Base-by-base conservation (phyloP, 202 grass and related monocot genomes). In the Panicum hallii region DNA sequence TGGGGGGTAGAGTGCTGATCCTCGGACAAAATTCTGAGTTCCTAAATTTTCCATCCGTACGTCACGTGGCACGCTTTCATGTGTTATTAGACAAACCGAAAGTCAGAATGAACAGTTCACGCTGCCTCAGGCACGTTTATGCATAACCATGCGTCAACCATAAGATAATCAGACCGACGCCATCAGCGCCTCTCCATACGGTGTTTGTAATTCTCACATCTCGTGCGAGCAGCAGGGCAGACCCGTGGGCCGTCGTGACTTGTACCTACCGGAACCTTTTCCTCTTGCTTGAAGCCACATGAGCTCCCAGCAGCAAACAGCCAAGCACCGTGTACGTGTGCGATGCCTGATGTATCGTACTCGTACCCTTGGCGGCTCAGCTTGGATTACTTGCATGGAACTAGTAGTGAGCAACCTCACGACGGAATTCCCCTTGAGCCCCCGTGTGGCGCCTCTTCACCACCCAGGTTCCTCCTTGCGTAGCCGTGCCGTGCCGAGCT, bases 241-340 rank as follows among this genome's bases (percentile, higher is more conserved):
- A 67, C 26, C 26, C 26, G 26, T 26, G 26, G 26, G 26, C 26
- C 26, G 26, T 26, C 26, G 26, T 26, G 8, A 17, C 11, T 9
- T 64, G 41, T 20, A 47, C 42, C 60, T 43, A 47, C 70, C 49
- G 7, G 58, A 38, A 38, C 1, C 52, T 43, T 47, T 56, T 48
- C 48, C 70, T 67, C 62, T 76, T 82, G 85, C 85, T 87, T 70
- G 41, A 82, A 69, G 85, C 49, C 61, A 75, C 30, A 4, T 23
- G 19, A 22, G 9, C 23, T 19, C 32, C 34, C 3, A 84, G 17
- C 22, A 38, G 49, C 63, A 66, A 38, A 67, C 49, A 38, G 36
- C 36, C 36, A 38, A 4, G 3, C 2, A 38, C 36, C 36, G 36
- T 38, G 4, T 38, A 38, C 62, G 15, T 17, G 63, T 34, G 38